Base-by-base conservation (phyloP, 129 eudicot genomes). In the Pseudognaphalium luteoalbum region DNA sequence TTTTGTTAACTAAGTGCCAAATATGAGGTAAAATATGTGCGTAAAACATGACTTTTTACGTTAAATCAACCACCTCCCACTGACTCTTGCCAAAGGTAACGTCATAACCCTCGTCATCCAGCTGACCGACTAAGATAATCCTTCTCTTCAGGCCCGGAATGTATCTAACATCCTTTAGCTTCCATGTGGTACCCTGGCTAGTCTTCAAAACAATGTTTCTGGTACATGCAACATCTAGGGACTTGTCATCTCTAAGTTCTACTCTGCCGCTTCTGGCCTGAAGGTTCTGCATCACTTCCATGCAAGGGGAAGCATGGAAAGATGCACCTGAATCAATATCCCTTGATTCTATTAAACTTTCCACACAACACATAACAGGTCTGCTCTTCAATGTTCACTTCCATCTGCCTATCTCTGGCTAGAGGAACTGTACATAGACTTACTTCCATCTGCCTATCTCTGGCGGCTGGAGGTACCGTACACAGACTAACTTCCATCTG, bases 51-150 rank as follows among this genome's bases (percentile, higher is more conserved):
- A n/a, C n/a, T n/a, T n/a, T n/a, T n/a, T n/a, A n/a, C n/a, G n/a
- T n/a, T n/a, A n/a, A n/a, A n/a, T n/a, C 39, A 1, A 34, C 15
- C 1, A 67, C 57, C 16, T 35, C 34, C 56, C 33, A 39, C 15
- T 39, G 15, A 3, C 54, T 5, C 41, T 7, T 51, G 3, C 34
- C 56, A 12, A 68, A 68, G 4, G 2, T 19, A 2, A 68, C 19
- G n/a, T 67, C 19, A 20, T 16, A 17, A 22, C 54, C 72, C n/a
- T 37, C 17, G 19, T 67, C 71, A 67, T 67, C 72, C 6, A 67
- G 10, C 29, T 67, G 52, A n/a, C 32, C 33, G 37, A 67, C 72
- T n/a, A 16, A 67, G 20, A 67, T 67, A 2, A 37, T n/a, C 54
- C 1, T 37, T 4, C 29, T 67, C 28, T 19, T 9, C 3, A 67